These are phyloP conservation scores for Cicer pinnatifidum DNA, from an alignment of 306 rosid species.

Conservation along the genomic window DNA sequence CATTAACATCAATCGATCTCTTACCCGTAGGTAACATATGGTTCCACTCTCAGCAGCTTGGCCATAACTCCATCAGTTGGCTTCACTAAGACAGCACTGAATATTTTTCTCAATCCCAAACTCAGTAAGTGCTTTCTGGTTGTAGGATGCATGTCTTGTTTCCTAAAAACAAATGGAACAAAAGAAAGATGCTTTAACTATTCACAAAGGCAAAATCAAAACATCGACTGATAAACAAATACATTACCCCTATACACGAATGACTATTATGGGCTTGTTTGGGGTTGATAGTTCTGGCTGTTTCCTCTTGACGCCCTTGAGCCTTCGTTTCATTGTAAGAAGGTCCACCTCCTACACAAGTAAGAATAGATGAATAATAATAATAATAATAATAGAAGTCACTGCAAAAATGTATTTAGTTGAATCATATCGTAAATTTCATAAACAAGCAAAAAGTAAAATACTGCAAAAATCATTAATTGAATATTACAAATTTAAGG, in stretches of 20 bases:
- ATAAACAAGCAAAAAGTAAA: not conserved
- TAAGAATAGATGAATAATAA: not conserved
- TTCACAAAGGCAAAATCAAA: slow-evolving; percentile 3
- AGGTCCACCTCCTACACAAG: slow-evolving; percentile 76
- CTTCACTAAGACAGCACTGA: slow-evolving; percentile 72
- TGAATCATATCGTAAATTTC: not conserved
- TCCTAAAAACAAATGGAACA: slow-evolving; percentile 46
- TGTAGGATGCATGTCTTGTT: slow-evolving; percentile 82
- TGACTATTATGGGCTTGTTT: slow-evolving; percentile 56
- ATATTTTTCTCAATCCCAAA: slow-evolving; percentile 65
- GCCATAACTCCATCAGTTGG: slow-evolving; percentile 61
- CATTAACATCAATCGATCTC: not conserved
- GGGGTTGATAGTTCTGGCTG: slow-evolving; percentile 43
- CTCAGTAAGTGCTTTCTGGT: slow-evolving; percentile 63
- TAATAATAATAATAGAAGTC: not conserved
- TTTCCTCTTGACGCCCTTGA: slow-evolving; percentile 71
- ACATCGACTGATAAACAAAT: not conserved
- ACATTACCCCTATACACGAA: slow-evolving; percentile 74
- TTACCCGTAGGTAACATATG: slow-evolving; percentile 90
- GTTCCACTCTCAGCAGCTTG: slow-evolving; percentile 78
- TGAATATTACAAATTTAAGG: not conserved
- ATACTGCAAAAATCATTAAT: not conserved
- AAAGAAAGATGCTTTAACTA: not conserved
- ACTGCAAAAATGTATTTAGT: not conserved
- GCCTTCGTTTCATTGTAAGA: slow-evolving; percentile 69